phyloP scores from a whole-genome alignment of 345 rosid genomes.

The Brassica carinata region DNA sequence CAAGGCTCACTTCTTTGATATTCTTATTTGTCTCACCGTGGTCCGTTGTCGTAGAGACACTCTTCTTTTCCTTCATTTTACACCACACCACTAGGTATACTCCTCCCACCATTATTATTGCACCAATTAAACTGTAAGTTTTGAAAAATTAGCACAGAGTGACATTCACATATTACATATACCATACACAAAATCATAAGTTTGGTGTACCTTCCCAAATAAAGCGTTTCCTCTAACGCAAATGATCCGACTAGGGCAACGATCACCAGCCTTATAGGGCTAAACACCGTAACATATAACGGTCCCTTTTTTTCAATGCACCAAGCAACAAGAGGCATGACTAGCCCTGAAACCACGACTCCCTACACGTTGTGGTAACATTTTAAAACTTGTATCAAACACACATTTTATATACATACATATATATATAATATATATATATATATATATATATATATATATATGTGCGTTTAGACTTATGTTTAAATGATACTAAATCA shows the following conservation, averaged over 20 bases:
- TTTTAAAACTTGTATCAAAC: neutral
- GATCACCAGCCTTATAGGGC: conserved; percentile 31
- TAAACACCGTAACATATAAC: conserved; percentile 34
- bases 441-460: neutral
- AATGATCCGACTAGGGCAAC: conserved; percentile 35
- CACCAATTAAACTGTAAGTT: conserved; percentile 53
- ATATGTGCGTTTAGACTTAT: neutral
- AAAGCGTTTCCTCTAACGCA: conserved; percentile 36
- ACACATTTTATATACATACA: neutral
- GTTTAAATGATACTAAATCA: neutral
- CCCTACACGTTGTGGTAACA: conserved; percentile 14
- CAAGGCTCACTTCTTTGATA: conserved; percentile 23
- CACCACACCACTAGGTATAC: conserved; percentile 64
- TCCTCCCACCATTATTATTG: conserved; percentile 50
- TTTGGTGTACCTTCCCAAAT: conserved; percentile 35
- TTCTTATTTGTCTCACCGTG: conserved; percentile 10
- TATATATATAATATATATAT: neutral
- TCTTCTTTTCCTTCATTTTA: conserved; percentile 47
- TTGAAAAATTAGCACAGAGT: neutral
- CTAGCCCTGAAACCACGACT: conserved; percentile 34
- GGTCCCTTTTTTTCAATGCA: conserved; percentile 36
- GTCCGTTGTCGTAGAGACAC: neutral
- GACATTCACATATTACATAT: neutral
- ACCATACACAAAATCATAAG: neutral
- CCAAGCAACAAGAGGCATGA: conserved; percentile 33